Conservation (phyloP, 2,329 filamentous ascomycete genomes). For the Penicillium sp. region DNA sequence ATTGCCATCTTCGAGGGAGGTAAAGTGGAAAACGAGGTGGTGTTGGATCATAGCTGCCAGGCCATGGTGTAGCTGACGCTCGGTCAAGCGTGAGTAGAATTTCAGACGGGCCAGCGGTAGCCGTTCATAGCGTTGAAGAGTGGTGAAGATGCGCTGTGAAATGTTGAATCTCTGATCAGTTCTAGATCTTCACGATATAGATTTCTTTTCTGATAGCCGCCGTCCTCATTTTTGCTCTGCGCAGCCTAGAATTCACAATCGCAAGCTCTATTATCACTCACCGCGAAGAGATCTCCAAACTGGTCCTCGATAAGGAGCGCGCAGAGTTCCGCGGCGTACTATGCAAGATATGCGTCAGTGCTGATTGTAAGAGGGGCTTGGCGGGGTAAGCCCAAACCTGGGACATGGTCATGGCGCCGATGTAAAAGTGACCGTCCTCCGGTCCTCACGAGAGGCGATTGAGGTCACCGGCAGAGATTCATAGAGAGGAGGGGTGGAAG, state of each 20-base stretch:
- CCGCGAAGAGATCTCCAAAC: conserved; percentile 89
- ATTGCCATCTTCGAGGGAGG: conserved; percentile 64
- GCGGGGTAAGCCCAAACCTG: conserved; percentile 55
- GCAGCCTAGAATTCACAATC: background rate
- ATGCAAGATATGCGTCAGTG: conserved; percentile 33
- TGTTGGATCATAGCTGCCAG: conserved; percentile 87
- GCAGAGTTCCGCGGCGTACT: conserved; percentile 85
- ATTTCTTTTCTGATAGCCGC: background rate
- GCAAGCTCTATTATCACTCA: conserved; percentile 57
- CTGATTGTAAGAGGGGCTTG: conserved; percentile 30
- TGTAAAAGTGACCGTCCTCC: conserved; percentile 77
- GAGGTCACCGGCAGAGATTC: conserved; percentile 65
- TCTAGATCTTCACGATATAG: background rate
- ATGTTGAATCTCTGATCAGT: conserved; percentile 18
- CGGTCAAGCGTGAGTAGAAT: conserved; percentile 73
- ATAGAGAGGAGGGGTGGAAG: conserved; percentile 30
- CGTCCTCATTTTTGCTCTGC: background rate
- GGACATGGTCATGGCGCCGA: conserved; percentile 60
- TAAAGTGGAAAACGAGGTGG: conserved; percentile 78
- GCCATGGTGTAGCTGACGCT: conserved; percentile 79
- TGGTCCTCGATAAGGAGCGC: conserved; percentile 85
- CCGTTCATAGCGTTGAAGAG: conserved; percentile 79
- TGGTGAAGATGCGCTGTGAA: conserved; percentile 78
- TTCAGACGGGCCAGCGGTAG: conserved; percentile 72
- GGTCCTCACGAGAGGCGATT: conserved; percentile 71